Evolutionary conservation across 225 moss, liverwort and hornwort genomes (phyloP), one percentile per base, ranked within the genome.

Genomic region (Physcomitrellopsis africana): DNA sequence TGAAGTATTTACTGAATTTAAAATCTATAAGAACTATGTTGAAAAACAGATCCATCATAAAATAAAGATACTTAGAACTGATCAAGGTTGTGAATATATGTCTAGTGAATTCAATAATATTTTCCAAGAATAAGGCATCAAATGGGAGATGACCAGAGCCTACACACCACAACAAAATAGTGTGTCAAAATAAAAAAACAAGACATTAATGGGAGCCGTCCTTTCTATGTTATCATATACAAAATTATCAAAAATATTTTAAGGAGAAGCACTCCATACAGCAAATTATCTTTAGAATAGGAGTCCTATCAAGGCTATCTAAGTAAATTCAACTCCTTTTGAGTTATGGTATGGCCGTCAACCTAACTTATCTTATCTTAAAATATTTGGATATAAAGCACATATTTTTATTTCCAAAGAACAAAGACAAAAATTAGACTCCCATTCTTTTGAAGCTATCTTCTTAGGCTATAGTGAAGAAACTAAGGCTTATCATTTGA

Each of bases 401-500:
- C 37, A 68, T 3, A 49, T 68, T 10, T 32, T 68, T 0, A 9
- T 68, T 37, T 27, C 1, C 32, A 53, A 68, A 3, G 32, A 68
- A 0, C 24, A 11, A 29, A 0, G 11, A 53, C 0, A 53, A 10
- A 68, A 68, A 9, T 37, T 68, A 12, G 53, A 68, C 32, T 26
- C 19, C 10, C 68, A 54, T 54, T 42, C 68, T 11, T 32, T 18
- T 9, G 6, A 68, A 3, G 54, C 51, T 17, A 68, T 54, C 13
- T 67, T 67, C 9, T 9, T 67, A 15, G 29, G 51, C 5, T 51
- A 67, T 12, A 51, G 51, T 67, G n/a, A 53, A 20, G 3, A 68
- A 52, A 52, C 68, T 4, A 68, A 68, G 6, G 68, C 68, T 1
- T 68, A 53, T 68, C 0, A 17, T 7, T 17, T 68, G 10, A 54